Evolutionary conservation across 1,284 basidiomycete species (phyloP), one percentile per base, ranked within the genome.

Genomic region (Melanopsichium pennsylvanicum): DNA sequence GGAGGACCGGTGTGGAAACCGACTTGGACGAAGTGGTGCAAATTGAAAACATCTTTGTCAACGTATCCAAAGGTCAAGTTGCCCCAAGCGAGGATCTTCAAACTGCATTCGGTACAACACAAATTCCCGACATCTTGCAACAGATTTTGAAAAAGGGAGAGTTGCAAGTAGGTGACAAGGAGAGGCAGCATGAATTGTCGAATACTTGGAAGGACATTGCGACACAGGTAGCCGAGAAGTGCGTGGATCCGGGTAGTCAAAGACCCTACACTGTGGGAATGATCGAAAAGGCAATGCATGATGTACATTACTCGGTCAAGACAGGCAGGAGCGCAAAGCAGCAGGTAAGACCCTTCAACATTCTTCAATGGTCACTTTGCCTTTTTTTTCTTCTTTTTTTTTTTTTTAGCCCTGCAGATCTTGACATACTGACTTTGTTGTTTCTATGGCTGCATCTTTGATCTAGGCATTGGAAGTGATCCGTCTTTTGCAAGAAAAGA

Each of bases 141-240:
- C 92, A 96, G 87, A 97, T 98, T 61, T 83, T 99, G 34, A 90
- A 90, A 81, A 94, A 96, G 82, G 96, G 96, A 21, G 95, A 99
- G 79, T 84, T 99, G 5, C 95, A 99, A 84, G 91, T 98, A 21
- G 92, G 92, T 44, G 96, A 97, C 77, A 96, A 97, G 82, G 95
- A 99, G 81, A 88, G 95, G 22, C 89, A 90, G 54, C 92, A 95
- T 66, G 92, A 97, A 74, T 86, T 97, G 6, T 84, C 87, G 5
- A 87, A 91, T 3, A 82, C 96, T 33, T 89, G 91, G 61, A 89
- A 89, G 72, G 96, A 98, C 79, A 96, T 98, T 63, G 93, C 92
- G 2, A 96, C 92, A 0, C 87, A 93, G 36, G 92, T 98, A 4
- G 89, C 93, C 1, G 92, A 94, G 82, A 94, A 93, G 84, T 96